phyloP scores from a whole-genome alignment of 306 rosid species.

The Elaeagnus macrophylla region DNA sequence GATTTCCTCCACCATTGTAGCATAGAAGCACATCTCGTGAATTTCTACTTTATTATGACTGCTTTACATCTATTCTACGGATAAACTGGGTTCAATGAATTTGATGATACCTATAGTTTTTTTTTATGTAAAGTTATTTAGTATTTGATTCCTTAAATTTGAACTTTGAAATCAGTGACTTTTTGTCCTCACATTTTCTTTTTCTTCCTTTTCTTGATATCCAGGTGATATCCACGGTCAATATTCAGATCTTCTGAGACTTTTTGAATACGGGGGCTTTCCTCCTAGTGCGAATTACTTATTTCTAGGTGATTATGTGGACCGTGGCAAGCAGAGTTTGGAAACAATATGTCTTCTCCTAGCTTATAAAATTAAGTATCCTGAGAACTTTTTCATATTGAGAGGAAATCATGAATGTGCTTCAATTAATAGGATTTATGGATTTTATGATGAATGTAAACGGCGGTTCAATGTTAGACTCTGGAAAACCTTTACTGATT shows the following conservation, averaged over 20 bases:
- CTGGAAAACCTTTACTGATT: conserved; percentile 31
- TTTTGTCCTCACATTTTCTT: background rate
- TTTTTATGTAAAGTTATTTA: no score
- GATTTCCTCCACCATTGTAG: no score
- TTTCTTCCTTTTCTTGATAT: background rate
- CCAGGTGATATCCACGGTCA: conserved; percentile 40
- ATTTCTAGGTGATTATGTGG: conserved; percentile 35
- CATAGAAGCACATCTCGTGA: no score
- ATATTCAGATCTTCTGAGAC: conserved; percentile 34
- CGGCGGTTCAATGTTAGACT: conserved; percentile 37
- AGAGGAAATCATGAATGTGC: conserved; percentile 39
- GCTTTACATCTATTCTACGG: background rate
- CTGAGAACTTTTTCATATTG: conserved; percentile 35
- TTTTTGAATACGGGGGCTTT: conserved; percentile 36
- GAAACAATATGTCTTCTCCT: conserved; percentile 39
- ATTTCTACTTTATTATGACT: background rate
- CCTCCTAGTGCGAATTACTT: conserved; percentile 34
- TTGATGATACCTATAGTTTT: no score
- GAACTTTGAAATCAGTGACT: background rate
- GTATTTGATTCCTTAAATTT: no score
- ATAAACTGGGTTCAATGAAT: no score
- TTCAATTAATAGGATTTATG: conserved; percentile 34
- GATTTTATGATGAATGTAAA: conserved; percentile 36
- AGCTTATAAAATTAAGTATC: conserved; percentile 33
- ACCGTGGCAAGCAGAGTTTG: conserved; percentile 35